Conservation (phyloP, 2,329 filamentous ascomycete species). For the Coniochaeta prunicola region DNA sequence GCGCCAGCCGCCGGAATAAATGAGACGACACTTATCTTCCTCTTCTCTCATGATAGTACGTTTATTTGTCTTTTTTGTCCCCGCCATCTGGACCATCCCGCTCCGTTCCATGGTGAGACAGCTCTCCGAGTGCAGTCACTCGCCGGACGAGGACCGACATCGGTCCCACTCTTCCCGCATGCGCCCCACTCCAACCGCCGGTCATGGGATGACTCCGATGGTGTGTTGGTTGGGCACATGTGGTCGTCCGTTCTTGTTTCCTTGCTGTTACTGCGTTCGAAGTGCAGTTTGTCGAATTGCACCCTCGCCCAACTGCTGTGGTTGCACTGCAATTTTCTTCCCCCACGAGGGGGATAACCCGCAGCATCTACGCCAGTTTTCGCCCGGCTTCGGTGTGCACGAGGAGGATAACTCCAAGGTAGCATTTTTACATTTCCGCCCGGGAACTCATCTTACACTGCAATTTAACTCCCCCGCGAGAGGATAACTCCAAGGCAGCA, state of each 20-base stretch:
- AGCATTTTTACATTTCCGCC: neutral
- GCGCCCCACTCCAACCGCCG: neutral
- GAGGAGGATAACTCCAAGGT: too few species aligned
- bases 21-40: neutral
- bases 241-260: neutral
- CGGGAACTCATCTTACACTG: neutral
- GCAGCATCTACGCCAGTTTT: too few species aligned
- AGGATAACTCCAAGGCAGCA: neutral
- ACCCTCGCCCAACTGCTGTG: too few species aligned
- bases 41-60: neutral
- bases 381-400: too few species aligned
- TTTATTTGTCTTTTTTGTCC: neutral
- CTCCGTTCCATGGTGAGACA: neutral
- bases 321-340: too few species aligned
- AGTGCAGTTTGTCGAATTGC: too few species aligned
- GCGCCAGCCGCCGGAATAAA: neutral
- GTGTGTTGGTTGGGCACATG: neutral
- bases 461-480: neutral
- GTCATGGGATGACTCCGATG: neutral
- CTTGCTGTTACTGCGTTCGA: too few species aligned
- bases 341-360: too few species aligned
- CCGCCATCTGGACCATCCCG: neutral
- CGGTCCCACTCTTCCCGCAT: neutral
- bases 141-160: neutral
- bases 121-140: neutral